A percentile compares a stretch with the other conserved stretches of the same genome.
Evolutionary conservation across 179 eudicot species (phyloP).

Genomic region (Beta corolliflora): DNA sequence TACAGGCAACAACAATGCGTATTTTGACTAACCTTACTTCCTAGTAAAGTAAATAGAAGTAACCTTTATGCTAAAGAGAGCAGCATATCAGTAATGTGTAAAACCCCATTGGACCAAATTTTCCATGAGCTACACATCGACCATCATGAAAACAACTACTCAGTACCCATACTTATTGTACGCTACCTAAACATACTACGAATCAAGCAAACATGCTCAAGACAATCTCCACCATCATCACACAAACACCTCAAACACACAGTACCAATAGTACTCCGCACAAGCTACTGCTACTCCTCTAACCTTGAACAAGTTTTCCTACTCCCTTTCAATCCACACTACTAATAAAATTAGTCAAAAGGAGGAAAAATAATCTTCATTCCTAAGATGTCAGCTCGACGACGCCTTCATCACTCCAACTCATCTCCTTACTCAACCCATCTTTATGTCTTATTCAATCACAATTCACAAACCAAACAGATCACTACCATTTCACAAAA

Average conservation of each 20-base stretch:
- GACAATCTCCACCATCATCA: not conserved
- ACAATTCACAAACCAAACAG: not conserved
- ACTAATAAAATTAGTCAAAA: too few relatives aligned
- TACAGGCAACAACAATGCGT: not conserved
- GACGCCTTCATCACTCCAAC: not conserved
- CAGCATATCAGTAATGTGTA: not conserved
- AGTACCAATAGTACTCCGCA: too few relatives aligned
- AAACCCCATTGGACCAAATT: not conserved
- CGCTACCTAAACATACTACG: not conserved
- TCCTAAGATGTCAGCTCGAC: not conserved
- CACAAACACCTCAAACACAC: too few relatives aligned
- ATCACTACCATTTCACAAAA: not conserved
- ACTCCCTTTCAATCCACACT: not conserved
- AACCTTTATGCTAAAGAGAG: not conserved
- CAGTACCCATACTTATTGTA: not conserved
- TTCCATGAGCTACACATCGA: not conserved
- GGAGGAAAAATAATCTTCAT: not conserved
- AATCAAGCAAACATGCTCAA: not conserved
- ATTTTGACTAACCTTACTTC: not conserved
- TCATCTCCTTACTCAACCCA: not conserved
- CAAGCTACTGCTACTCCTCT: not conserved
- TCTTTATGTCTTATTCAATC: not conserved
- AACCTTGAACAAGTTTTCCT: not conserved
- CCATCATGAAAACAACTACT: not conserved
- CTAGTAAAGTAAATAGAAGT: not conserved